phyloP scores from a whole-genome alignment of 2,329 filamentous ascomycete species.

The Didymella segeticola region DNA sequence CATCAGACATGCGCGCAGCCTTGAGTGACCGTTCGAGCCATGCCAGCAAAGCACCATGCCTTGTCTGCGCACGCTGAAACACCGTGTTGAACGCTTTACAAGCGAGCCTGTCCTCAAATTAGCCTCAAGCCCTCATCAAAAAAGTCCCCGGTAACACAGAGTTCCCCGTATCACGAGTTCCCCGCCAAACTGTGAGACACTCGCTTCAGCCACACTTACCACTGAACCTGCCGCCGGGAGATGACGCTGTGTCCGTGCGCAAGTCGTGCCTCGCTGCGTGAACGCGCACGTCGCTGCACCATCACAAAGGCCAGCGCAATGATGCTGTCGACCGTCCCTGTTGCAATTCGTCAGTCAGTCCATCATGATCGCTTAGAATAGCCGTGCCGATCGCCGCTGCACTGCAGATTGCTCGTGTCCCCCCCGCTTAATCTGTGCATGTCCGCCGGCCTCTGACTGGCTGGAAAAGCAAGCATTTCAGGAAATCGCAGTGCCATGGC shows the following conservation, averaged over 20 bases:
- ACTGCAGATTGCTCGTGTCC: conserved; percentile 19
- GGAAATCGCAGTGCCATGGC: conserved; percentile 14
- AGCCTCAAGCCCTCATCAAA: conserved; percentile 22
- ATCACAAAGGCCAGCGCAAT: conserved; percentile 69
- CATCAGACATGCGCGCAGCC: conserved; percentile 33
- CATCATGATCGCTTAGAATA: conserved; percentile 17
- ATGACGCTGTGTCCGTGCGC: conserved; percentile 56
- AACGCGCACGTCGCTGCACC: conserved; percentile 62
- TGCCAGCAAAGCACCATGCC: conserved; percentile 66
- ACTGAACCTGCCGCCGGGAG: conserved; percentile 65
- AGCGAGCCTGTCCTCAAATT: conserved; percentile 62
- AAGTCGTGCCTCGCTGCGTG: conserved; percentile 43
- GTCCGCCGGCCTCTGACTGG: conserved; percentile 18
- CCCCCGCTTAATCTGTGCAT: conserved; percentile 21
- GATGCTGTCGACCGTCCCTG: conserved; percentile 71
- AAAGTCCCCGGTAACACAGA: no score
- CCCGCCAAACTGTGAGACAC: conserved; percentile 33
- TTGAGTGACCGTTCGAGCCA: conserved; percentile 65
- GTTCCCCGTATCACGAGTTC: conserved; percentile 13
- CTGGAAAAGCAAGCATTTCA: conserved; percentile 18
- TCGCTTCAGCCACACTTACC: conserved; percentile 59
- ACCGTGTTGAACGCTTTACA: conserved; percentile 73
- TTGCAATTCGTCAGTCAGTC: conserved; percentile 28
- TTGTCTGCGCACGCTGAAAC: conserved; percentile 73
- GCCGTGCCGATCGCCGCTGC: conserved; percentile 25